Evolutionary conservation across 2,329 filamentous ascomycete genomes (phyloP), one percentile per base, ranked within the genome.

Genomic region (Pseudocercospora fuligena): DNA sequence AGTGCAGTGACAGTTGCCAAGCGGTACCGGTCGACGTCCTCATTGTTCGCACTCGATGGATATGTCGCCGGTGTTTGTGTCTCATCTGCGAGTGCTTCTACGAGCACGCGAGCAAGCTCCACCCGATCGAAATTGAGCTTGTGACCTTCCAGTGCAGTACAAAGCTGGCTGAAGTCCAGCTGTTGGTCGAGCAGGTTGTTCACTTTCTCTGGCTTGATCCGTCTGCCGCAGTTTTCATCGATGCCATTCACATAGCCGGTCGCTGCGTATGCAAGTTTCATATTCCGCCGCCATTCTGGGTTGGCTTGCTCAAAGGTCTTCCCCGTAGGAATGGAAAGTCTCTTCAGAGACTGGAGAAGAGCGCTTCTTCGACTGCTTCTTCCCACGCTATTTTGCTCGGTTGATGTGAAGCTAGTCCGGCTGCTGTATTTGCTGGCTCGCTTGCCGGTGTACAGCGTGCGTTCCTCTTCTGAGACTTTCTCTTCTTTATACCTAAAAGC

Each of bases 141-240:
- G 43, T 67, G 60, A 11, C 59, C 58, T 46, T 71, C 67, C 14
- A 74, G 59, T 11, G 68, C 58, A 16, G 54, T 59, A 63, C 71
- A 73, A 43, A 74, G 66, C 23, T 70, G 69, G 46, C 65, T 63
- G 31, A 67, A 74, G 5, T 65, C 69, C n/a, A 69, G 66, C 36
- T 67, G 62, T 16, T 69, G 69, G 31, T 71, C 65, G 21, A 73
- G 66, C 3, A 73, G 25, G 16, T 68, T 40, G 31, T 67, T 61
- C 33, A 73, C 64, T 2, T 64, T 62, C 31, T 73, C 71, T 12
- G 70, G 67, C 21, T 66, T 63, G 62, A 73, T 73, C 14, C 64
- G 65, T 49, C 61, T 66, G 21, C 65, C 65, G 16, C 27, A n/a
- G 66, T 73, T 74, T 21, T 59, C 65, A 16, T 53, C 49, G 5